Evolutionary conservation across 305 asterid genomes (phyloP), one percentile per base, ranked within the genome.

Genomic region (Caryopteris hybrid): DNA sequence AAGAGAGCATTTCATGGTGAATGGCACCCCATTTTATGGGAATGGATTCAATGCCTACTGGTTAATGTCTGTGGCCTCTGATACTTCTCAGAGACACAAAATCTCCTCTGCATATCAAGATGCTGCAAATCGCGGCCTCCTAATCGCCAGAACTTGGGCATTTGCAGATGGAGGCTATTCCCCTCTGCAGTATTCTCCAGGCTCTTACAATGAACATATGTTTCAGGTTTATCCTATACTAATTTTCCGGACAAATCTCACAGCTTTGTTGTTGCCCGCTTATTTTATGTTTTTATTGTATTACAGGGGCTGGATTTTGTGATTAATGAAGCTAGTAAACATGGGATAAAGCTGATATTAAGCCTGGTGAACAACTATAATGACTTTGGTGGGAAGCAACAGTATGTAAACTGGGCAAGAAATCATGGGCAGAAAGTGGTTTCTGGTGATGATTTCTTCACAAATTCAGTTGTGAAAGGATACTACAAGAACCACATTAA

Each of bases 41-140:
- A 82, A 90, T 73, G 97, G 97, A 41, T 85, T 90, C 53, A 88
- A 86, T 66, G 89, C 96, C 13, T 87, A 85, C 71, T 87, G 96
- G 96, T 18, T 84, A 16, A 87, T 86, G 91, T 61, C 63, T 61
- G 75, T 71, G 39, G 95, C 86, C 9, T 78, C 91, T 4, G 85
- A 84, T 34, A 79, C 78, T 13, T 64, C 84, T 34, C 90, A 77
- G 72, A 86, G 87, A 73, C 2, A 18, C 31, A 80, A 77, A 66
- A 71, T 84, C 14, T 76, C 90, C 3, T 52, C 83, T 25, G 82
- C 81, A 12, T 84, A 88, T 69, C 56, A 70, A 72, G 73, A 83
- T 50, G 96, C 94, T 34, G 46, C 66, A 3, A 66, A 9, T 46
- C 87, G 79, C 72, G 84, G 84, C 77, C 93, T 90, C 52, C 9